Evolutionary conservation across 2,329 filamentous ascomycete genomes (phyloP), one percentile per base, ranked within the genome.

Genomic region (Fusarium zealandicum): DNA sequence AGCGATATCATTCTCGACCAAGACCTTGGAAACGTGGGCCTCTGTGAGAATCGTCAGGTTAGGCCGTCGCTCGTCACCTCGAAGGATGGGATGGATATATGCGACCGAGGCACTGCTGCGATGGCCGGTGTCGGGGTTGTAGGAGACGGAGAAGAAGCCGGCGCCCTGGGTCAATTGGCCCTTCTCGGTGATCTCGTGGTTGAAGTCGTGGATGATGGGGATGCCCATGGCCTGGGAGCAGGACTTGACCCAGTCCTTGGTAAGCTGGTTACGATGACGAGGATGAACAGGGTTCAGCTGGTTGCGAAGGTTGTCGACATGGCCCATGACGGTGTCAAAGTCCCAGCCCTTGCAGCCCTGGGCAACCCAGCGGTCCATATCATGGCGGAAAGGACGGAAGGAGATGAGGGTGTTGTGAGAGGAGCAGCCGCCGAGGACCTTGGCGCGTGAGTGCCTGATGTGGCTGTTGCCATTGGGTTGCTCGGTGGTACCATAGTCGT

Each of bases 371-470:
- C 90, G 83, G 70, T 90, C 83, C 77, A 90, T 85, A 75, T 96
- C 92, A 74, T 96, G 93, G 74, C 92, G 86, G 71, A 96, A 96
- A 7, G 92, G 91, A 20, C 92, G 86, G 84, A 96, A 96, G 14
- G 90, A 95, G 74, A 96, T 96, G 68, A 96, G 81, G 16, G 92
- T 96, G 78, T 96, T 96, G 82, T 96, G 92, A 54, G 90, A 93
- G 37, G 92, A 96, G 81, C 92, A 96, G 64, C 92, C 92, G 65
- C 92, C 92, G 25, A 96, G 83, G 32, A 96, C 92, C 80, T 96
- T 96, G 61, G 92, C 92, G 59, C 92, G 88, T 12, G 92, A 96
- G 79, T 96, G 92, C 62, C 92, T 87, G 77, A 96, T 96, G 77
- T 92, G 84, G 51, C 90, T 95, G 80, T 96, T 96, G 71, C 92